Evolutionary conservation across 805 yeast genomes (phyloP).

Genomic region (Yarrowia porcina): DNA sequence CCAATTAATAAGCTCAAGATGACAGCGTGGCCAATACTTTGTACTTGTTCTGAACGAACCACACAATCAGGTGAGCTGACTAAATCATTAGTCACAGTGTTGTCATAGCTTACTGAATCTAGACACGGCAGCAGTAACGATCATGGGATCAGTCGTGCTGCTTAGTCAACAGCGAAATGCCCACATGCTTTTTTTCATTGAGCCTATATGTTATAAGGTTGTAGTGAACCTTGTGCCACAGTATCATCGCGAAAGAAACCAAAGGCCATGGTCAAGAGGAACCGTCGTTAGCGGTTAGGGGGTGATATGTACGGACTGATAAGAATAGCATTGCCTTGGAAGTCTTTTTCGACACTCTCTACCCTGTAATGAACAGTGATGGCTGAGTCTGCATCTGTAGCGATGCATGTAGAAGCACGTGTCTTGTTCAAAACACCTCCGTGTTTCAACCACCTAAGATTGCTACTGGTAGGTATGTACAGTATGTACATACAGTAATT

Average conservation of each 20-base stretch:
- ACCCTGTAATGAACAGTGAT: neutral
- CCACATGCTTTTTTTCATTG: neutral
- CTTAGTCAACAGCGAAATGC: constrained; percentile 3
- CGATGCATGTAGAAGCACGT: constrained; percentile 3
- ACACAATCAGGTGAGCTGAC: neutral
- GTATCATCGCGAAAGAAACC: neutral
- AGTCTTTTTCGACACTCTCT: neutral
- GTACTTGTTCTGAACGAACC: neutral
- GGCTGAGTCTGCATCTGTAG: neutral
- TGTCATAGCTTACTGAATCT: neutral
- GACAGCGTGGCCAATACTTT: constrained; percentile 22
- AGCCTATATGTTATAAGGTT: neutral
- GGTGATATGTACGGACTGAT: neutral
- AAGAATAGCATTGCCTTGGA: neutral
- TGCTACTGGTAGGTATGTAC: neutral
- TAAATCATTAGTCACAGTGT: neutral
- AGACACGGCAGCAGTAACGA: neutral
- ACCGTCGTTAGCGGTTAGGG: neutral
- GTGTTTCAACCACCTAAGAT: neutral
- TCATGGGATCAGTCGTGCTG: neutral
- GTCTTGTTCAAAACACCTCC: neutral
- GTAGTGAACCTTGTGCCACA: neutral
- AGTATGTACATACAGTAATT: too few species aligned
- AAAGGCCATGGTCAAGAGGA: too few species aligned
- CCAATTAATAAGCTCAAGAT: constrained; percentile 21